phyloP scores from a whole-genome alignment of 2,329 filamentous ascomycete genomes.

The Macroventuria anomochaeta region DNA sequence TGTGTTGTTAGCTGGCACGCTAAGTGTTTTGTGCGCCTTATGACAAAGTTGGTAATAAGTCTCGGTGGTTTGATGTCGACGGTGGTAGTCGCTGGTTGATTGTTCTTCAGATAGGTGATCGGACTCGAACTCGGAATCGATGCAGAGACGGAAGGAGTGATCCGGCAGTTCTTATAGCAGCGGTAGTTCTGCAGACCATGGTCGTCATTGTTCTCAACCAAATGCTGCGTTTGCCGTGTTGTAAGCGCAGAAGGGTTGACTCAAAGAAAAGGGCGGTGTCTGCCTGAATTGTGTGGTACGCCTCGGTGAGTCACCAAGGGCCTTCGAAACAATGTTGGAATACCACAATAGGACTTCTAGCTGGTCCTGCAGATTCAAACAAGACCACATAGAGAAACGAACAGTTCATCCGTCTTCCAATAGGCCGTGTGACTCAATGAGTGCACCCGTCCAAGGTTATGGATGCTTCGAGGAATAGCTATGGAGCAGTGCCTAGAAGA shows the following conservation, averaged over 20 bases:
- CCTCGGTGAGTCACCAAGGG: constrained; percentile 4
- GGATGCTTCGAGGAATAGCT: no score
- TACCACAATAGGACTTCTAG: no score
- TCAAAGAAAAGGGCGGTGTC: constrained; percentile 14
- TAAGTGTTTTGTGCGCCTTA: not conserved
- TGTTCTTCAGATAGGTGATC: not conserved
- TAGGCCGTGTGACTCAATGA: not conserved
- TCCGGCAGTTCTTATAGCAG: not conserved
- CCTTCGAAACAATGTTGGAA: not conserved
- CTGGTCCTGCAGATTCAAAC: no score
- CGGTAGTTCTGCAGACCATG: not conserved
- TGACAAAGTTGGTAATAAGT: not conserved
- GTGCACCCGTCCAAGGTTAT: no score
- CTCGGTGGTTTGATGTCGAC: not conserved
- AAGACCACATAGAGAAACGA: not conserved
- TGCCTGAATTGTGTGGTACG: not conserved
- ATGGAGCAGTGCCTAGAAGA: no score
- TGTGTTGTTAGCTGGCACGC: not conserved
- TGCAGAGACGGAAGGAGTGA: not conserved
- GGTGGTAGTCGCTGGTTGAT: not conserved
- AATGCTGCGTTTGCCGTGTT: not conserved
- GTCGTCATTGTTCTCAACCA: not conserved
- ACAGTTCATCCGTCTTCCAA: no score
- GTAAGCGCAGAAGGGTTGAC: not conserved
- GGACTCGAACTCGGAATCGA: constrained; percentile 1